Base-by-base conservation (phyloP, 805 yeast species). In the Yarrowia alimentaria region DNA sequence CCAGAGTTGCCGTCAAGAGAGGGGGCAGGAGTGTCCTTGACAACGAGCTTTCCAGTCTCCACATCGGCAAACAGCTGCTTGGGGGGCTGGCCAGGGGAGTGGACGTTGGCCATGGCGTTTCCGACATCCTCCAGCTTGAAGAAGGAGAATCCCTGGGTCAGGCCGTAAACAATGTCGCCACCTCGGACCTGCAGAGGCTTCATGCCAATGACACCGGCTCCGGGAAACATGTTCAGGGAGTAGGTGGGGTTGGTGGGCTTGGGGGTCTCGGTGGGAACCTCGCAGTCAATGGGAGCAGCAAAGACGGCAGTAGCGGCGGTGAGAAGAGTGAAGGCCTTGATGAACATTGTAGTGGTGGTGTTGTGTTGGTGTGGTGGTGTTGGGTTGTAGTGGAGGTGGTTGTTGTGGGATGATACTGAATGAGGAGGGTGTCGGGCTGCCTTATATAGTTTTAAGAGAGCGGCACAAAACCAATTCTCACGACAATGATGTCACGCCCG, bases 61-160 rank as follows among this genome's bases (percentile, higher is more conserved):
- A 30, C 13, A 13, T 30, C 17, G 21, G 33, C 33, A 30, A 30
- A 30, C 18, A 30, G 33, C 19, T 30, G 33, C 5, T 20, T 19
- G 7, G 33, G 19, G 1, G 6, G 13, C 33, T 17, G 33, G 20
- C 33, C 33, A 8, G 16, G 13, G 12, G 20, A 1, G 11, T 17
- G 11, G 5, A 17, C 20, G 21, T 30, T 30, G 13, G 20, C 33
- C 33, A 30, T 5, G 13, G 33, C 33, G 21, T 16, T 17, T 1
- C 33, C 33, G n/a, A 30, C 33, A 11, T 30, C 33, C 33, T 30
- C 20, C n/a, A 30, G 13, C 33, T 30, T 30, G 33, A 30, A 30
- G 33, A 17, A 30, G 6, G 33, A 16, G 33, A 5, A 30, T 12
- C 33, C 33, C 33, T 30, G 33, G 5, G 16, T 20, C 20, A 30